Evolutionary conservation across 1,284 basidiomycete genomes (phyloP).

Genomic region (Trichosporon inkin): DNA sequence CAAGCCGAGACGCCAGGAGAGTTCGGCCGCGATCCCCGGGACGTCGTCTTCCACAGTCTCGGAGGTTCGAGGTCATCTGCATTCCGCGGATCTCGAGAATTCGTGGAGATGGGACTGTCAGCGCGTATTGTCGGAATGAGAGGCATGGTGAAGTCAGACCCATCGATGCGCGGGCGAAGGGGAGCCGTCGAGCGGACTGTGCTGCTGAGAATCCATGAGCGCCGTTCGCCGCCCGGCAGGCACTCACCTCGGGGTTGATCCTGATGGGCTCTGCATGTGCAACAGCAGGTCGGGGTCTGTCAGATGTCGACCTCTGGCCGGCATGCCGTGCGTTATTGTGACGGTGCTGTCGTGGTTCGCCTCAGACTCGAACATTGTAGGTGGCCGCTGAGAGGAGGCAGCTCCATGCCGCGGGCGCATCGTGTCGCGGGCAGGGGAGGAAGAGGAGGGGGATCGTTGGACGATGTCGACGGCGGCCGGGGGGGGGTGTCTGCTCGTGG

Average conservation of each 20-base stretch:
- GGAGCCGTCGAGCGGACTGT: neutral
- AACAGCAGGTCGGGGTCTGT: neutral
- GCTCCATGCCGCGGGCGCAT: conserved; percentile 4
- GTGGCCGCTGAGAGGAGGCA: neutral
- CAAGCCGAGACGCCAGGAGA: conserved; percentile 1
- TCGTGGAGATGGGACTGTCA: neutral
- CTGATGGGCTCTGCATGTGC: neutral
- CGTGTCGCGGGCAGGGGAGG: neutral
- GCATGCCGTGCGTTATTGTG: neutral
- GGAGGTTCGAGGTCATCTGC: neutral
- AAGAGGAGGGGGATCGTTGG: neutral
- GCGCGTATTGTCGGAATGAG: conserved; percentile 4
- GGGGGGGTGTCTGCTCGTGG: neutral
- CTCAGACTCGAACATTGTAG: neutral
- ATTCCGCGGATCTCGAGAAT: neutral
- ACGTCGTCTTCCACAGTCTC: conserved; percentile 3
- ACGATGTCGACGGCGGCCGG: neutral
- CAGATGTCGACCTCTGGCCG: neutral
- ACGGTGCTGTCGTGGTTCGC: neutral
- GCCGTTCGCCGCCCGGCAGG: neutral
- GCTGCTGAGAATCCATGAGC: neutral
- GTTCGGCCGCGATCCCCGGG: neutral
- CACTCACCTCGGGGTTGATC: neutral
- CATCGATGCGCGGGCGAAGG: neutral
- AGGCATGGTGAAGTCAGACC: neutral